Percentiles rank a stretch among this genome's conserved stretches.
phyloP scores from a whole-genome alignment of 2,329 filamentous ascomycete species.

The Penicillium oxalicum region DNA sequence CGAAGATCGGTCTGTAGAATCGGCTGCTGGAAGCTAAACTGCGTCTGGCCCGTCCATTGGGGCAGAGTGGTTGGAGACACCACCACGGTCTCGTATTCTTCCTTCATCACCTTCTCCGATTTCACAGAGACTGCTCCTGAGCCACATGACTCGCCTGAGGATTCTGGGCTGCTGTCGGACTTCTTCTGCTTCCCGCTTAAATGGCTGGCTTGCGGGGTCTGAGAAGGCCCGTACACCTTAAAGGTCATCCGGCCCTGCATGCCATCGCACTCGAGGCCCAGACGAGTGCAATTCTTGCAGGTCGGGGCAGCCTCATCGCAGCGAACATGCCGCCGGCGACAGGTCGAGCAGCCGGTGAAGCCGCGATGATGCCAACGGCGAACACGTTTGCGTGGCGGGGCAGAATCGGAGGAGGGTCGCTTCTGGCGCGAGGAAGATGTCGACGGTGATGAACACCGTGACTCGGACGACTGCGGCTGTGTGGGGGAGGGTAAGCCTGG shows the following conservation, averaged over 20 bases:
- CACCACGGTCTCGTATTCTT: constrained; percentile 17
- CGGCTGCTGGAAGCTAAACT: constrained; percentile 26
- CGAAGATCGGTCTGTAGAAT: constrained; percentile 15
- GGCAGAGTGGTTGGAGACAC: constrained; percentile 22
- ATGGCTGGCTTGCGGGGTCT: constrained; percentile 12
- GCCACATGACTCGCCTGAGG: constrained; percentile 9
- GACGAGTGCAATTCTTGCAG: constrained; percentile 35
- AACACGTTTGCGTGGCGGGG: constrained; percentile 28
- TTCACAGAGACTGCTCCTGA: constrained; percentile 5
- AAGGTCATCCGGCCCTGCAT: constrained; percentile 35
- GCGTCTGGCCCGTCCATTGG: constrained; percentile 3
- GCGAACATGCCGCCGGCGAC: constrained; percentile 36
- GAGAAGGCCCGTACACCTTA: constrained; percentile 32
- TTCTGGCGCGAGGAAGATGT: background rate
- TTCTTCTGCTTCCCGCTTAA: constrained; percentile 19
- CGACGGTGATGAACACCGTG: background rate
- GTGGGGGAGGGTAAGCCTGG: constrained; percentile 4
- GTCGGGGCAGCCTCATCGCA: constrained; percentile 34
- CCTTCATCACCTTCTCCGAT: constrained; percentile 8
- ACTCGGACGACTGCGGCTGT: constrained; percentile 1
- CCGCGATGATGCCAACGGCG: constrained; percentile 39
- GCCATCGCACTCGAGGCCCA: constrained; percentile 30
- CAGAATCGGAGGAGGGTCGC: constrained; percentile 1
- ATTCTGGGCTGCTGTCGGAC: constrained; percentile 8
- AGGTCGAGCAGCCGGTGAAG: constrained; percentile 39